Evolutionary conservation across 1,139 yeast species (phyloP), one percentile per base, ranked within the genome.

Genomic region (Yamadazyma triangularis): DNA sequence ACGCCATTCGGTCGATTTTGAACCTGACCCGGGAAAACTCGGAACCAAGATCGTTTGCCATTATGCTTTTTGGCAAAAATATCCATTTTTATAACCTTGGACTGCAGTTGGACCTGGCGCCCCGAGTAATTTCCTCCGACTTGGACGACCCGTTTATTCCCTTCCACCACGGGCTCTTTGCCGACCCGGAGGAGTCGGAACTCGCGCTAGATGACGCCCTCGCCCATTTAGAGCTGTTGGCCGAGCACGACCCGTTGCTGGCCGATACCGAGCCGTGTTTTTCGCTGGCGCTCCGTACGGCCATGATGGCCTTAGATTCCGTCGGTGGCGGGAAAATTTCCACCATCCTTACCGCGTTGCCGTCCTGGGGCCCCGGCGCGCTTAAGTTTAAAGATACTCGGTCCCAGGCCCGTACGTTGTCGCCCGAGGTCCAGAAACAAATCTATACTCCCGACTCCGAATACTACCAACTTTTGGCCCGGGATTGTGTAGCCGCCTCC

Each of bases 311-410:
- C n/a, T 63, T 89, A 26, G 70, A 70, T 24, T 54, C 61, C 16
- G 70, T 69, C 23, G 80, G 82, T 0, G 95, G 95, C 35, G 96
- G 96, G 43, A 86, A 89, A 45, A 79, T 89, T 23, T 73, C 84
- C 13, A 72, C 86, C 0, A 56, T 85, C 4, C 61, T 89, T 30
- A 70, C 87, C 2, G 63, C 79, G 1, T 57, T 88, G 23, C 96
- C 98, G 7, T 73, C 87, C 1, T 72, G 79, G 72, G 96, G 96
- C 0, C 85, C 91, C 1, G 97, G 97, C 2, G 66, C 73, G n/a
- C 66, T 89, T 29, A 64, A 66, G 13, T 64, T 73, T 36, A 79
- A 85, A 42, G 70, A 64, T 24, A 60, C 60, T 40, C 51, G 67
- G 30, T 41, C 57, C 4, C 60, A 58, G 15, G 53, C 61, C 29